phyloP scores from a whole-genome alignment of 2,329 filamentous ascomycete species.

The Talaromyces marneffei region DNA sequence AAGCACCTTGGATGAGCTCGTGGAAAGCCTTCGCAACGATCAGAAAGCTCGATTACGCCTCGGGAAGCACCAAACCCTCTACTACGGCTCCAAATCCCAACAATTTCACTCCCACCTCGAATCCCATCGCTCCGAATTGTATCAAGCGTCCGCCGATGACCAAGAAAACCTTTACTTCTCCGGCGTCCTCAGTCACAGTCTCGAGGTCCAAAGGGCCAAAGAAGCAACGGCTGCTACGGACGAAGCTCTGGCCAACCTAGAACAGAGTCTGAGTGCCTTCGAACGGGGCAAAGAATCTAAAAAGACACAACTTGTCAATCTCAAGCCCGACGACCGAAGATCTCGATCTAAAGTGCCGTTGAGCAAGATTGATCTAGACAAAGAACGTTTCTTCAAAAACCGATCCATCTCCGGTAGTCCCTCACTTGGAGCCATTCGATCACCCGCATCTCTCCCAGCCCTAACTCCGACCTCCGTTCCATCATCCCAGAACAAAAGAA shows the following conservation, averaged over 20 bases:
- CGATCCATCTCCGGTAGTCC: conserved; percentile 41
- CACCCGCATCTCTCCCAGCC: conserved; percentile 31
- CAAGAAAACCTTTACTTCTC: conserved; percentile 49
- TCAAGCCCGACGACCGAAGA: conserved; percentile 30
- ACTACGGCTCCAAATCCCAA: conserved; percentile 53
- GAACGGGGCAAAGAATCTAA: conserved; percentile 58
- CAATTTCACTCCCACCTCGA: conserved; percentile 50
- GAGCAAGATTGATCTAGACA: conserved; percentile 37
- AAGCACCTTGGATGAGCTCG: conserved; percentile 41
- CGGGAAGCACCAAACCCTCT: conserved; percentile 50
- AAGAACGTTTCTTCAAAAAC: conserved; percentile 37
- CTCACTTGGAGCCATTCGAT: conserved; percentile 32
- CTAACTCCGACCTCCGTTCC: conserved; percentile 42
- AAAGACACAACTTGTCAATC: conserved; percentile 41
- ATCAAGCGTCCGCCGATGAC: conserved; percentile 40
- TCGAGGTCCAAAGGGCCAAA: conserved; percentile 51
- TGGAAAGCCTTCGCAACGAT: conserved; percentile 38
- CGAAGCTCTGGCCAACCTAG: conserved; percentile 54
- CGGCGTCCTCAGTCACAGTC: conserved; percentile 53
- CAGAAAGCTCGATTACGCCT: conserved; percentile 42
- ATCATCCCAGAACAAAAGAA: conserved; percentile 31
- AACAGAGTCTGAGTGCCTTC: conserved; percentile 54
- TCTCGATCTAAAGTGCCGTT: conserved; percentile 24
- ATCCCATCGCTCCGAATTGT: conserved; percentile 54
- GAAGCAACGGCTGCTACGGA: conserved; percentile 53